Percentiles rank a stretch among this genome's conserved stretches.
phyloP scores from a whole-genome alignment of 805 yeast species.

The Myxozyma geophila region DNA sequence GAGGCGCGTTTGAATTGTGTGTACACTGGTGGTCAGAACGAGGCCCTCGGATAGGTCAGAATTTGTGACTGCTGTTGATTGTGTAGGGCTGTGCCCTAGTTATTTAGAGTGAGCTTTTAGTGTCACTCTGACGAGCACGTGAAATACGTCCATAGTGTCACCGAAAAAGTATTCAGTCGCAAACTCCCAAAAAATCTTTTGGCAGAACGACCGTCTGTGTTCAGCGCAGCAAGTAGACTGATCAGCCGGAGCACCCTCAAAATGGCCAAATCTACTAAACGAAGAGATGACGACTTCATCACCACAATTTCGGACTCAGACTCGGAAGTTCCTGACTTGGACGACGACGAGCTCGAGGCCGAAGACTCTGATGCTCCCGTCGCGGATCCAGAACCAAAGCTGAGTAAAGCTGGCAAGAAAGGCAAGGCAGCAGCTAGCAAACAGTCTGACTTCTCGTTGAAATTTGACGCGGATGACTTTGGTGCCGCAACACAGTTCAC shows the following conservation, averaged over 20 bases:
- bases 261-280: conserved; percentile 19
- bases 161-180: conserved; percentile 1
- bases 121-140: conserved; percentile 9
- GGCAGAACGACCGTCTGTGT: not conserved
- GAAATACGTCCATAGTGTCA: not conserved
- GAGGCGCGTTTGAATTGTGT: conserved; percentile 17
- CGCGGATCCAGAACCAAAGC: conserved; percentile 12
- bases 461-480: conserved; percentile 67
- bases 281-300: conserved; percentile 26
- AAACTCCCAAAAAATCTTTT: conserved; percentile 13
- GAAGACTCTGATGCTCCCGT: conserved; percentile 26
- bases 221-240: not conserved
- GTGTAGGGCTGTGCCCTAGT: conserved; percentile 15
- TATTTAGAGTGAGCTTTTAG: not conserved
- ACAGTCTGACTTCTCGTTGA: conserved; percentile 58
- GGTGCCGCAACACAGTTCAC: conserved; percentile 53
- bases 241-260: not conserved
- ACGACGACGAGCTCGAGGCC: conserved; percentile 25
- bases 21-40: conserved; percentile 2
- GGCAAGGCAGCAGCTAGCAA: not conserved
- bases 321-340: conserved; percentile 27
- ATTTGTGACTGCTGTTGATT: conserved; percentile 7
- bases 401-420: not conserved
- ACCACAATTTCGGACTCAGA: conserved; percentile 35
- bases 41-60: not conserved